phyloP scores from a whole-genome alignment of 306 rosid species.

The Medicago lupulina region DNA sequence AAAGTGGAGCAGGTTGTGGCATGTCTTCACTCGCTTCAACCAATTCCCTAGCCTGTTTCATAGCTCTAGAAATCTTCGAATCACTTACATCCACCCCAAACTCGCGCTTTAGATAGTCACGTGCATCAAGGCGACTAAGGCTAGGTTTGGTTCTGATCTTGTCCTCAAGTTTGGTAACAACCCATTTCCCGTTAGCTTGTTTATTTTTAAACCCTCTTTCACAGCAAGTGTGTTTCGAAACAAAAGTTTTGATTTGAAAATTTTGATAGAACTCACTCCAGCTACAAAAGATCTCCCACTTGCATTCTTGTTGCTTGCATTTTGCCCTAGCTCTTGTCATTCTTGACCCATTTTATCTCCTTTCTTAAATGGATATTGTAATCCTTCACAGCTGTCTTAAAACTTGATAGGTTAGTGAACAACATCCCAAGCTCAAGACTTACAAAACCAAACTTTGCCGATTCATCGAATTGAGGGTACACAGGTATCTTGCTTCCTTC shows the following conservation, averaged over 20 bases:
- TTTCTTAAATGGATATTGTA: not conserved
- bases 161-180: not conserved
- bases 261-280: not conserved
- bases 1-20: not conserved
- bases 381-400: not conserved
- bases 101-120: not conserved
- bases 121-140: not conserved
- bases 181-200: not conserved
- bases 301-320: not conserved
- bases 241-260: not conserved
- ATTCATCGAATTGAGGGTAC: not conserved
- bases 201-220: not conserved
- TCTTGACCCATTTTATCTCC: not conserved
- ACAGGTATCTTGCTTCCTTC: not conserved
- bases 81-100: not conserved
- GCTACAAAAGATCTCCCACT: conserved; percentile 1
- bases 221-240: not conserved
- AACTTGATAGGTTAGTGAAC: not conserved
- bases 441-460: not conserved
- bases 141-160: not conserved
- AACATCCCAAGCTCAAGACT: not conserved
- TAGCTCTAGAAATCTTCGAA: not conserved
- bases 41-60: not conserved
- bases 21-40: not conserved
- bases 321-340: not conserved